These are phyloP conservation scores for Casuarina equisetifolia DNA, from an alignment of 306 rosid species.

Conservation along the genomic window DNA sequence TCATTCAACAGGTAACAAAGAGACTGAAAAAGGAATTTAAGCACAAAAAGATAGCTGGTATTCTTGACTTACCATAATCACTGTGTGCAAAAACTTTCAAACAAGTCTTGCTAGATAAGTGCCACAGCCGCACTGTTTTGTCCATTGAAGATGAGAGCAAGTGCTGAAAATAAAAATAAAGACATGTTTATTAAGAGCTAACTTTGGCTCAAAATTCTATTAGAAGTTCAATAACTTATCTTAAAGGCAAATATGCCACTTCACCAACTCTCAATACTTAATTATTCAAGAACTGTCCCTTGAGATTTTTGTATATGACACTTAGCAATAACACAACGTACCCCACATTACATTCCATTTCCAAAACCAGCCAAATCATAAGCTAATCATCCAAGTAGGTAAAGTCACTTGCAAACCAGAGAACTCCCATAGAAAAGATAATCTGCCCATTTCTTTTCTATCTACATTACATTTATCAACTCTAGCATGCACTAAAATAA, in stretches of 20 bases:
- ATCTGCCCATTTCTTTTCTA: too few species aligned
- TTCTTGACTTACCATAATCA: conserved; percentile 77
- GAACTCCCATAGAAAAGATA: too few species aligned
- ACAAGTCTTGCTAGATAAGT: conserved; percentile 79
- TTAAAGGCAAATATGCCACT: conserved; percentile 12
- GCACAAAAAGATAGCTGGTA: conserved; percentile 16
- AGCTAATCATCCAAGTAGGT: too few species aligned
- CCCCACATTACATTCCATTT: too few species aligned
- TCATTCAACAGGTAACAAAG: conserved; percentile 18
- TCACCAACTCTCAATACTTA: conserved; percentile 18
- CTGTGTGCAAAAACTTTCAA: conserved; percentile 84
- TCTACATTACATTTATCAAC: too few species aligned
- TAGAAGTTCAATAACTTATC: conserved; percentile 10
- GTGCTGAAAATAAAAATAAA: conserved; percentile 50
- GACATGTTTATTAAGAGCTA: conserved; percentile 19
- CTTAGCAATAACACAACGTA: too few species aligned
- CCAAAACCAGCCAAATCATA: too few species aligned
- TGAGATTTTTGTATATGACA: neutral
- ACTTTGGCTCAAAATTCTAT: conserved; percentile 11
- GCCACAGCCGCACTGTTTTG: conserved; percentile 99
- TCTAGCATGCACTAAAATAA: too few species aligned
- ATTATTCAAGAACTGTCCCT: conserved; percentile 4
- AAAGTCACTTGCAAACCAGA: too few species aligned
- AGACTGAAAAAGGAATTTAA: conserved; percentile 17
- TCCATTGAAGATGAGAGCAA: conserved; percentile 99